phyloP scores from a whole-genome alignment of 352 stramenopile species.

The Halophytophthora batemanensis region DNA sequence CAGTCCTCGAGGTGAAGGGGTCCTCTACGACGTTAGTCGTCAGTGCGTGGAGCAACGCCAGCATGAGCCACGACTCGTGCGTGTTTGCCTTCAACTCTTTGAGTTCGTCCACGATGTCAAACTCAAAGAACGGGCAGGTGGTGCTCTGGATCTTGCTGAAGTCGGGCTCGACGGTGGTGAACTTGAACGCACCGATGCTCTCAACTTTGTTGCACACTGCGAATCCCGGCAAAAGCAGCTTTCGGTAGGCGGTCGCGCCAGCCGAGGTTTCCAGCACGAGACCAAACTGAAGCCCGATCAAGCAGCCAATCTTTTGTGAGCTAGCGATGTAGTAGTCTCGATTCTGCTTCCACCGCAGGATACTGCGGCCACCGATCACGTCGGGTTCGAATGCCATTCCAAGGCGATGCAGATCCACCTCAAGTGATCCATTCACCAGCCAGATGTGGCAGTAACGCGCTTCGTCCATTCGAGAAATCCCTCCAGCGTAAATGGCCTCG shows the following conservation, averaged over 20 bases:
- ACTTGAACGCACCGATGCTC: background rate
- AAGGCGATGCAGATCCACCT: background rate
- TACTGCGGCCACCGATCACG: background rate
- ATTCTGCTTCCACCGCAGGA: background rate
- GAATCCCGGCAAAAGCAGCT: background rate
- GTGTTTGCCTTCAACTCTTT: background rate
- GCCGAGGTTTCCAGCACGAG: background rate
- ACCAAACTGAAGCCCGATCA: background rate
- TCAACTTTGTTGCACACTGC: background rate
- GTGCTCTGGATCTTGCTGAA: background rate
- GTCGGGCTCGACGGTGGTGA: background rate
- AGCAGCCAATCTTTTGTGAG: background rate
- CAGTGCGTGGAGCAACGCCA: background rate
- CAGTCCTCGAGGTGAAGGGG: background rate
- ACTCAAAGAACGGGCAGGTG: background rate
- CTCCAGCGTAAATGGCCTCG: background rate
- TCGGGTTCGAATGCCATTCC: background rate
- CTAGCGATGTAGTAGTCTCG: background rate
- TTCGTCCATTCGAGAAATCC: background rate
- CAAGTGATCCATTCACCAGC: background rate
- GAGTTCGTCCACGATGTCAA: background rate
- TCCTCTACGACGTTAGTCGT: background rate
- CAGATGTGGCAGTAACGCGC: background rate
- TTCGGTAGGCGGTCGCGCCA: background rate
- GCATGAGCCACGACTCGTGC: background rate